These are phyloP conservation scores for Suhomyces wounanorum DNA, from an alignment of 1,139 yeast species.

Conservation along the genomic window DNA sequence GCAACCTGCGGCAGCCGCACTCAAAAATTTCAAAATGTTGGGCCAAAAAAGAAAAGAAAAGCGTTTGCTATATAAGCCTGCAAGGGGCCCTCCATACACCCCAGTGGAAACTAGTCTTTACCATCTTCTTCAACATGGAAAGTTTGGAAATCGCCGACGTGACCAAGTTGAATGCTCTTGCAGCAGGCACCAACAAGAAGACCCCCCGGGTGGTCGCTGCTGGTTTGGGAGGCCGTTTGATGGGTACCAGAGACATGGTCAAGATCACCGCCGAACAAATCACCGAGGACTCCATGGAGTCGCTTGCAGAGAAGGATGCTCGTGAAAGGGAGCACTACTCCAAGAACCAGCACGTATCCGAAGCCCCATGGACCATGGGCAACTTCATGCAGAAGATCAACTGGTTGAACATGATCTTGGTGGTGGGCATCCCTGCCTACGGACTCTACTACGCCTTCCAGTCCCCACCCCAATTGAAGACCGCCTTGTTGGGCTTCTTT, in stretches of 20 bases:
- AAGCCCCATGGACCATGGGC: slow-evolving; percentile 81
- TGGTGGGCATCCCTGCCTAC: slow-evolving; percentile 64
- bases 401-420: slow-evolving; percentile 88
- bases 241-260: slow-evolving; percentile 78
- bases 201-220: slow-evolving; percentile 72
- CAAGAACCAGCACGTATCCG: slow-evolving; percentile 72
- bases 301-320: slow-evolving; percentile 56
- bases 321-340: slow-evolving; percentile 50
- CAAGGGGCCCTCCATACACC: not conserved
- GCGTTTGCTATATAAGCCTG: not conserved
- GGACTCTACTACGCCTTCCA: slow-evolving; percentile 58
- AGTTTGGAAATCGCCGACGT: slow-evolving; percentile 63
- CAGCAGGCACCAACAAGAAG: slow-evolving; percentile 81
- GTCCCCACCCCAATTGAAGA: slow-evolving; percentile 58
- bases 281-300: slow-evolving; percentile 53
- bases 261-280: slow-evolving; percentile 64
- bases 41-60: slow-evolving; percentile 10
- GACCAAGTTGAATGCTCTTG: slow-evolving; percentile 78
- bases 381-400: slow-evolving; percentile 90
- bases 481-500: slow-evolving; percentile 58
- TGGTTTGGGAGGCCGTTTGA: slow-evolving; percentile 72
- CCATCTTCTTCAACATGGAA: slow-evolving; percentile 14
- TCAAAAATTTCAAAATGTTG: slow-evolving; percentile 10
- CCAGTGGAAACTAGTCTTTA: not conserved
- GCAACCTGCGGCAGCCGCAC: slow-evolving; percentile 4